Evolutionary conservation across 805 yeast genomes (phyloP).

Genomic region (Diddensiella santjacobensis): DNA sequence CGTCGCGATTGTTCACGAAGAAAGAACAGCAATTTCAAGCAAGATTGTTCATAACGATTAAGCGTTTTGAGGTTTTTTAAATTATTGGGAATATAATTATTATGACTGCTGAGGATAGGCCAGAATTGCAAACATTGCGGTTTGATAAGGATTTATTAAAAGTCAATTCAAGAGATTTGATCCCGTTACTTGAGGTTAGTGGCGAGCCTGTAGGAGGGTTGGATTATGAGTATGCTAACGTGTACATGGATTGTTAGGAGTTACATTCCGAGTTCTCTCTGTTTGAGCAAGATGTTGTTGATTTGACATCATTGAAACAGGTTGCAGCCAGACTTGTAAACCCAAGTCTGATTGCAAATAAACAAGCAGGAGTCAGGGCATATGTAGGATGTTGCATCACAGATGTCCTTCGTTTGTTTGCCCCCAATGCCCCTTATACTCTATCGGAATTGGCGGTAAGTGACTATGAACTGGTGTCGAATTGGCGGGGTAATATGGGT

Average conservation of each 20-base stretch:
- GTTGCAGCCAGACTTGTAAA: constrained; percentile 53
- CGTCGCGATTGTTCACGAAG: too few species aligned
- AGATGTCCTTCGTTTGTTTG: constrained; percentile 71
- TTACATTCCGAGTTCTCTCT: constrained; percentile 50
- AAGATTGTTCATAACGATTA: too few species aligned
- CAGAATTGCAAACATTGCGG: background rate
- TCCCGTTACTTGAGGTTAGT: constrained; percentile 7
- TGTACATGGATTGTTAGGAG: constrained; percentile 6
- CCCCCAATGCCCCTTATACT: constrained; percentile 88
- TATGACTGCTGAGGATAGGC: background rate
- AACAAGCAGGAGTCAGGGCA: constrained; percentile 67
- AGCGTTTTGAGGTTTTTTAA: too few species aligned
- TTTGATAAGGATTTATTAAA: constrained; percentile 4
- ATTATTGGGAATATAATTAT: too few species aligned
- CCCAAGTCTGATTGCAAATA: constrained; percentile 55
- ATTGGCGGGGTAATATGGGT: background rate
- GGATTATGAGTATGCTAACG: background rate
- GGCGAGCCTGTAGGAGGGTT: background rate
- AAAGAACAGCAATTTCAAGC: too few species aligned
- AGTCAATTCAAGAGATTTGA: background rate
- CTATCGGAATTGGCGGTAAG: constrained; percentile 51
- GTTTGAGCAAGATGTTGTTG: constrained; percentile 57
- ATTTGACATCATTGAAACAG: constrained; percentile 42
- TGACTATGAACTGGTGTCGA: background rate
- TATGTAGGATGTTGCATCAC: constrained; percentile 68